Percentiles rank a stretch among this genome's conserved stretches.
These are phyloP conservation scores for Eleusine coracana DNA, from an alignment of 176 grass and related monocot species.

Conservation along the genomic window DNA sequence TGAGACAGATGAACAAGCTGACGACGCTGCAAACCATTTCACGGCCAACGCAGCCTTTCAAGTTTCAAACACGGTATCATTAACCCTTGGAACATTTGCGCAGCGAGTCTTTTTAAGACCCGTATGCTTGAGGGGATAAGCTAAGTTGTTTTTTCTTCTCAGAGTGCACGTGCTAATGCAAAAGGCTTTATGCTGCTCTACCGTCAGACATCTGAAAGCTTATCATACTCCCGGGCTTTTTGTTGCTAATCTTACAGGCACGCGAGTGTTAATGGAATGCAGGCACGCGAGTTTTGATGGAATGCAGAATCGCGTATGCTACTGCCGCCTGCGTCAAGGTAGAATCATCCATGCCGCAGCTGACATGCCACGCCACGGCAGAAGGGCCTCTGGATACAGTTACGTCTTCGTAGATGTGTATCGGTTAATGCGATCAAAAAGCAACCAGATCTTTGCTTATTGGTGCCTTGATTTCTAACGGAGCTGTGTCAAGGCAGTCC, in stretches of 20 bases:
- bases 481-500: neutral
- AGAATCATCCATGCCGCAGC: neutral
- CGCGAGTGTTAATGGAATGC: no score
- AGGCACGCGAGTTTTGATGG: no score
- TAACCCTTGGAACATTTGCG: slow-evolving; percentile 28
- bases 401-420: neutral
- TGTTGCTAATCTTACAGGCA: no score
- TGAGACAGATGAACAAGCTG: neutral
- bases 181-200: neutral
- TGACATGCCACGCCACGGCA: neutral
- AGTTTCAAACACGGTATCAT: neutral
- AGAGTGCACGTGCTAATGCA: neutral
- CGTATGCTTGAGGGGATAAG: neutral
- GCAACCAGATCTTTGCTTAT: no score
- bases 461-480: neutral
- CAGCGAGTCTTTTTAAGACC: slow-evolving; percentile 25
- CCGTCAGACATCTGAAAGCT: no score
- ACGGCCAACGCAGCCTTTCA: neutral
- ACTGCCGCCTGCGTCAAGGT: no score
- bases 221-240: no score
- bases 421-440: neutral
- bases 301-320: no score
- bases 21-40: neutral
- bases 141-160: no score
- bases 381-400: no score